A percentile compares a stretch with the other conserved stretches of the same genome.
Evolutionary conservation across 2,329 filamentous ascomycete species (phyloP).

Genomic region (Arthrobotrys conoides): DNA sequence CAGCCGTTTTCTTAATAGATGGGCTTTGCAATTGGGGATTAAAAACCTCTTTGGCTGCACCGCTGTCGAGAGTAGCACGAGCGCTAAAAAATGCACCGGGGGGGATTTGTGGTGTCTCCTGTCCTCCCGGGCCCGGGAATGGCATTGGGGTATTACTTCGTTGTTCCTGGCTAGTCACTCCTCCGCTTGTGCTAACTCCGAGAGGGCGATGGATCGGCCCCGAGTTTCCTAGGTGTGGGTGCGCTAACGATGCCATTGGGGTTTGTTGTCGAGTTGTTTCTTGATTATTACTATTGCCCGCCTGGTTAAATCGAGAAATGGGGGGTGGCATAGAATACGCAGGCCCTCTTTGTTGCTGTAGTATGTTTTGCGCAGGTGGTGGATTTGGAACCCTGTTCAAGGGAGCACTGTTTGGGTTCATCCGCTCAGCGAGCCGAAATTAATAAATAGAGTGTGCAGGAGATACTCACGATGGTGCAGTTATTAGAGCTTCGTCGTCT

Average conservation of each 20-base stretch:
- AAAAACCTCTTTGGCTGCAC: constrained; percentile 61
- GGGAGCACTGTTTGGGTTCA: constrained; percentile 3
- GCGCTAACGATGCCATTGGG: constrained; percentile 33
- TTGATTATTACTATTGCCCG: constrained; percentile 40
- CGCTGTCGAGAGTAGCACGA: constrained; percentile 62
- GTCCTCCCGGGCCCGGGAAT: constrained; percentile 49
- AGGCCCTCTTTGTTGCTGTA: constrained; percentile 18
- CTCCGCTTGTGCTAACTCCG: constrained; percentile 1
- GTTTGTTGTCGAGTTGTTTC: constrained; percentile 51
- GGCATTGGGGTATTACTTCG: constrained; percentile 35
- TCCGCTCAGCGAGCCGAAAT: not conserved
- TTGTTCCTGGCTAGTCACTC: constrained; percentile 27
- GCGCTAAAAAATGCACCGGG: constrained; percentile 63
- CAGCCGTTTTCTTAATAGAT: constrained; percentile 63
- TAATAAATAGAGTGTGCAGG: not conserved
- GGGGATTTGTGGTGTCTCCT: constrained; percentile 60
- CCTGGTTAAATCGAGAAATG: not conserved
- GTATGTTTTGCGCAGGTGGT: not conserved
- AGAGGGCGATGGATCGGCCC: constrained; percentile 30
- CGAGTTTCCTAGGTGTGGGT: constrained; percentile 11
- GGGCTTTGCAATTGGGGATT: constrained; percentile 64
- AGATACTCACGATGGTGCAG: constrained; percentile 16
- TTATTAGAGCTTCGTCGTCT: constrained; percentile 46
- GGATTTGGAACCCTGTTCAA: not conserved
- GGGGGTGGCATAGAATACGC: constrained; percentile 12